Evolutionary conservation across 2,329 filamentous ascomycete genomes (phyloP), one percentile per base, ranked within the genome.

Genomic region (Colletotrichum limetticola): DNA sequence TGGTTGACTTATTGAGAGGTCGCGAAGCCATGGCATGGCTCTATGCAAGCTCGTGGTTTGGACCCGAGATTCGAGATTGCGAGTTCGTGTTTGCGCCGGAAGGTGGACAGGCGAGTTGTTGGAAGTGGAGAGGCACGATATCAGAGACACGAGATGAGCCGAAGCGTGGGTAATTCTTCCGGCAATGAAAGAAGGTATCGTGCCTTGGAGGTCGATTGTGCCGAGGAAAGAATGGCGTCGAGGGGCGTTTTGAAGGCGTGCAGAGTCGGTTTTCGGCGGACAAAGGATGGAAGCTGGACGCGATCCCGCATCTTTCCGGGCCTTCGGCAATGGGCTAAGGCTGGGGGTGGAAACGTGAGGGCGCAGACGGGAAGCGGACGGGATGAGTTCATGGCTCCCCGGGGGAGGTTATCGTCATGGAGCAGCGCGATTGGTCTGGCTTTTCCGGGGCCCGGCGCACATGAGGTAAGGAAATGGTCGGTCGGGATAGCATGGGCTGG

Each of bases 301-400:
- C 28, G 28, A 73, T 71, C 71, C 71, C 71, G 71, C 66, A 73
- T 62, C 66, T 73, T 73, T 60, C 71, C 71, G 71, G 66, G 56
- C 35, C 19, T 73, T 73, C 71, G 71, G 71, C 61, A 73, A 70
- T 66, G 71, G 66, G 35, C n/a, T 26, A 5, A 61, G 60, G 60
- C 70, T 72, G 60, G 68, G 49, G 46, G 46, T 56, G 59, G 53
- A 59, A 55, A 42, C 37, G 37, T 16, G 6, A 16, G 14, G 22
- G 49, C 14, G 35, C 55, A 24, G 66, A 56, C 37, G 66, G 71
- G 37, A 71, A 66, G 32, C 22, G 46, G 12, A 8, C 46, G 16
- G 66, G 56, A 72, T 61, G 70, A 72, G 32, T 55, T 35, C 32
- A 61, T 64, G 56, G 46, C 46, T 35, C 6, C 16, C 22, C 60